Evolutionary conservation across 2,329 filamentous ascomycete species (phyloP).

Genomic region (Diaporthe longicolla): DNA sequence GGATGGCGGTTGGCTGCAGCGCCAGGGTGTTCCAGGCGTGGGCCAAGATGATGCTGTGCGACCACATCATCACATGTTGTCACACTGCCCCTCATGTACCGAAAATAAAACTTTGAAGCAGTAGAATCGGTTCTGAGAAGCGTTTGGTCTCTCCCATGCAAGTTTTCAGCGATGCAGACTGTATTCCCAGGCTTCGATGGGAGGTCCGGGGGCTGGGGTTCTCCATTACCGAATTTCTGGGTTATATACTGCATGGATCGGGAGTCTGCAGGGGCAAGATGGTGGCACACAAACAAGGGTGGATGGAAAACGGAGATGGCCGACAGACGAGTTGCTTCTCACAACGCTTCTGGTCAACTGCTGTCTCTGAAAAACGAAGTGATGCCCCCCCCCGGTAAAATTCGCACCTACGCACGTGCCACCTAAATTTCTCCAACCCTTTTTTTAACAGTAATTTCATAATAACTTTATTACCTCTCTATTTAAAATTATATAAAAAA

Average conservation of each 20-base stretch:
- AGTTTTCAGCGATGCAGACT: not conserved
- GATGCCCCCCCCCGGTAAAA: too few species aligned
- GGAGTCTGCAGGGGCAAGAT: constrained; percentile 11
- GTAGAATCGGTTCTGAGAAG: not conserved
- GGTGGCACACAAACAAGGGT: constrained; percentile 16
- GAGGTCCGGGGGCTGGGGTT: too few species aligned
- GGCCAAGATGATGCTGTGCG: constrained; percentile 38
- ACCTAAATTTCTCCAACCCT: too few species aligned
- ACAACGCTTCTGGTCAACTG: too few species aligned
- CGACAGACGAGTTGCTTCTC: constrained; percentile 5
- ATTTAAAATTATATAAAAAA: too few species aligned
- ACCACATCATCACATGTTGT: constrained; percentile 26
- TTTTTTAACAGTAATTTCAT: too few species aligned
- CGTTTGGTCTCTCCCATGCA: not conserved
- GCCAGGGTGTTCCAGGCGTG: constrained; percentile 21
- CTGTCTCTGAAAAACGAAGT: too few species aligned
- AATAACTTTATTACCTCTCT: too few species aligned
- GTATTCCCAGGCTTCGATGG: not conserved
- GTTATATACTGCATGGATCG: constrained; percentile 28
- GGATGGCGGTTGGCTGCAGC: constrained; percentile 39
- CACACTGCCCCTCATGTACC: constrained; percentile 9
- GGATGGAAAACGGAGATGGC: constrained; percentile 39
- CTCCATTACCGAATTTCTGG: constrained; percentile 8
- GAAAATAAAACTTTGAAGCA: not conserved
- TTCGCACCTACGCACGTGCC: too few species aligned